phyloP scores from a whole-genome alignment of 2,329 filamentous ascomycete species.

The Exophiala spinifera region DNA sequence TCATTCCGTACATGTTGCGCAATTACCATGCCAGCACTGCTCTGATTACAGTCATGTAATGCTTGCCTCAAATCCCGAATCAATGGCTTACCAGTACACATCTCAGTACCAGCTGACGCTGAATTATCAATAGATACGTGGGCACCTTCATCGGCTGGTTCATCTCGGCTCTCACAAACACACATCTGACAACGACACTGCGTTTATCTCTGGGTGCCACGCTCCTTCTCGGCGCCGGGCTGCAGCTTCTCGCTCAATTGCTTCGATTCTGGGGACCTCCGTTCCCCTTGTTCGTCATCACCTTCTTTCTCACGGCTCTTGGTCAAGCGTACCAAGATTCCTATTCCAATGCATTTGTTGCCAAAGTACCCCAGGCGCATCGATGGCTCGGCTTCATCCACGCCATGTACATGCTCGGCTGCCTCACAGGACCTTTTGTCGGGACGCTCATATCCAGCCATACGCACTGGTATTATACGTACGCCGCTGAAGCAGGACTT shows the following conservation, averaged over 20 bases:
- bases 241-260: conserved; percentile 48
- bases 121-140: conserved; percentile 45
- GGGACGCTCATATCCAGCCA: conserved; percentile 62
- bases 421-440: conserved; percentile 65
- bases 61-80: background rate
- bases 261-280: conserved; percentile 39
- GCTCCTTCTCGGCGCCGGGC: conserved; percentile 53
- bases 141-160: conserved; percentile 61
- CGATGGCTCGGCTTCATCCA: conserved; percentile 67
- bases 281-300: conserved; percentile 32
- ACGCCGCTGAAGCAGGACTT: conserved; percentile 61
- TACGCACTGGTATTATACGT: conserved; percentile 64
- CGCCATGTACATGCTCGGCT: conserved; percentile 71
- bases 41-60: conserved; percentile 50
- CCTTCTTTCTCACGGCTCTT: conserved; percentile 37
- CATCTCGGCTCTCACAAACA: conserved; percentile 56
- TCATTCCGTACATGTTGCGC: conserved; percentile 61
- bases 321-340: conserved; percentile 38
- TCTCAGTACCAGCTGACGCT: no score
- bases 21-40: conserved; percentile 55
- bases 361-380: conserved; percentile 57
- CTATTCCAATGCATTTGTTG: conserved; percentile 34
- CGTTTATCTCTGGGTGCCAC: conserved; percentile 52
- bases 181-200: conserved; percentile 51
- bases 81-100: conserved; percentile 4